phyloP scores from a whole-genome alignment of 345 rosid species.

The Boechera stricta region DNA sequence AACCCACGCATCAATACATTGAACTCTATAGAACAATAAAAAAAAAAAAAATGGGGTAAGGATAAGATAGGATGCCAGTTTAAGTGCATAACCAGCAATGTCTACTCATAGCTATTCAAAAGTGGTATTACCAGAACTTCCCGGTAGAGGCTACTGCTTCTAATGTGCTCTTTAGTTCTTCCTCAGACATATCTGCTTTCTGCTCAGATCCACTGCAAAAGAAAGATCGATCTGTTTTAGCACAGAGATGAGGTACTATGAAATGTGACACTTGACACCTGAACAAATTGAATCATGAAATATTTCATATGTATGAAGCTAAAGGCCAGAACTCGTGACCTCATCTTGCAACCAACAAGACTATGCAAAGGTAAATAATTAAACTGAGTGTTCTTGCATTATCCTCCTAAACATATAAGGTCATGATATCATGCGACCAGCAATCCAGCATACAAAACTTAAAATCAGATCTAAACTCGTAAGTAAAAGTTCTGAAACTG shows the following conservation, averaged over 20 bases:
- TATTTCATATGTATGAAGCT: too few relatives aligned
- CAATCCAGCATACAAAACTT: not conserved
- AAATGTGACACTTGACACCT: not conserved
- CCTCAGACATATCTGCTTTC: constrained; percentile 49
- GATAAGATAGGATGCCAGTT: not conserved
- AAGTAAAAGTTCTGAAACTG: not conserved
- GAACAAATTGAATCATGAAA: not conserved
- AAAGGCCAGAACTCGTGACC: not conserved
- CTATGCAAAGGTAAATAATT: not conserved
- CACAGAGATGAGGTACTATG: not conserved
- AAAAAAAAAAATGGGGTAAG: not conserved
- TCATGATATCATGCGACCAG: constrained; percentile 20
- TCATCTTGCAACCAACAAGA: constrained; percentile 18
- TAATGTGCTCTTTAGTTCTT: constrained; percentile 53
- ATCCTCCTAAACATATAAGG: constrained; percentile 19
- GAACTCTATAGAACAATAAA: constrained; percentile 12
- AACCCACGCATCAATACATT: not conserved
- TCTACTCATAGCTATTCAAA: not conserved
- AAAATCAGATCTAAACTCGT: constrained; percentile 8
- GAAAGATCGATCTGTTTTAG: constrained; percentile 9
- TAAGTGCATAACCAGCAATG: not conserved
- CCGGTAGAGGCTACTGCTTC: constrained; percentile 80
- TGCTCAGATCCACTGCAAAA: constrained; percentile 48
- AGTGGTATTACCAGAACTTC: constrained; percentile 61
- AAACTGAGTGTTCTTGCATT: constrained; percentile 24